Evolutionary conservation across 345 rosid species (phyloP).

Genomic region (Erysimum cheiranthoides): DNA sequence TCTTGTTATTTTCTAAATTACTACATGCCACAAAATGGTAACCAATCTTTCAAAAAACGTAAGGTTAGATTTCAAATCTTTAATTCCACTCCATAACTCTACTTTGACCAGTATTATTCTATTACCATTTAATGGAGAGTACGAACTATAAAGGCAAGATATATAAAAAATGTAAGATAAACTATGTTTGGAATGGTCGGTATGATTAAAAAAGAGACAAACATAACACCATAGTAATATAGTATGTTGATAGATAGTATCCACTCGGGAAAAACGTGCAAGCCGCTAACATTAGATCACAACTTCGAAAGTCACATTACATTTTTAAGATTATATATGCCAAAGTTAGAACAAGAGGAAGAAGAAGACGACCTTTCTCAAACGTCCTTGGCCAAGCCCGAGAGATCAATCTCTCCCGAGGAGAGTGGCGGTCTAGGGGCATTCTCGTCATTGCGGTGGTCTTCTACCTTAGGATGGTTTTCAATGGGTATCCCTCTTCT

Average conservation of each 20-base stretch:
- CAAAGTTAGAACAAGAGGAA: neutral
- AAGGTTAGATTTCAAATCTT: slow-evolving; percentile 34
- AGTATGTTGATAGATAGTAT: neutral
- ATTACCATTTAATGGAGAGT: slow-evolving; percentile 23
- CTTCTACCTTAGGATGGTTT: slow-evolving; percentile 48
- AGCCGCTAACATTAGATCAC: slow-evolving; percentile 28
- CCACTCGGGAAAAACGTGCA: slow-evolving; percentile 33
- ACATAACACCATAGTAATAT: neutral
- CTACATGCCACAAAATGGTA: slow-evolving; percentile 41
- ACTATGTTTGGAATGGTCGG: no score
- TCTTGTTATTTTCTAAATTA: slow-evolving; percentile 2
- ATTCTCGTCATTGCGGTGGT: slow-evolving; percentile 7
- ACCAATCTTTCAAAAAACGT: slow-evolving; percentile 43
- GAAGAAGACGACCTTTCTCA: slow-evolving; percentile 42
- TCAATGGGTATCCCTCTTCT: slow-evolving; percentile 63
- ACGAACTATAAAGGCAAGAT: neutral
- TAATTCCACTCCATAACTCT: slow-evolving; percentile 31
- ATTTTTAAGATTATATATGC: neutral
- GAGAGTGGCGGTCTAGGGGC: slow-evolving; percentile 17
- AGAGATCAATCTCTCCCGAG: slow-evolving; percentile 57
- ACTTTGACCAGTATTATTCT: slow-evolving; percentile 25
- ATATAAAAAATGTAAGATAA: neutral
- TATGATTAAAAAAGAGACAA: slow-evolving; percentile 15
- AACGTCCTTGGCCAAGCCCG: slow-evolving; percentile 70
- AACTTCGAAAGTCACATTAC: slow-evolving; percentile 23